Base-by-base conservation (phyloP, 2,329 filamentous ascomycete species). In the Grosmannia serpens region DNA sequence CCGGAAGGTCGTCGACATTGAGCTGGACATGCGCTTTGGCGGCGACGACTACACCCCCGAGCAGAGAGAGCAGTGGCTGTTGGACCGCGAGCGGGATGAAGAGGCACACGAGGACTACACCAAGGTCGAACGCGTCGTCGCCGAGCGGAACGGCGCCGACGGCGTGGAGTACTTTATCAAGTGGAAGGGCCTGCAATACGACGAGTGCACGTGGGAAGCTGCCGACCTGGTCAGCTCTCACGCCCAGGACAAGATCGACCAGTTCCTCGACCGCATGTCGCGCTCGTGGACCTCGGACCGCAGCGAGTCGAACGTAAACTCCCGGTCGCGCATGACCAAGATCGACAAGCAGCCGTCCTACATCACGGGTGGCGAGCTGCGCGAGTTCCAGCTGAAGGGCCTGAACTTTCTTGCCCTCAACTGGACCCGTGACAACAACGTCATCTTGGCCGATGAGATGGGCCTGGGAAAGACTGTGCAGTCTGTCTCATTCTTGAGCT, bases 401-500 rank as follows among this genome's bases (percentile, higher is more conserved):
- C 77, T 99, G 61, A 97, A 97, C 74, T 99, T 96, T 72, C 77
- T 99, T 62, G 89, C 89, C 52, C 90, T 95, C 73, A 96, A 97
- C 72, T 99, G 95, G 95, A 89, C 88, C 57, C 86, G 88, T 67
- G 86, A 85, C 58, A 94, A 94, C 71, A 99, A 97, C 66, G 94
- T 97, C 68, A 96, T 99, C 66, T 81, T 99, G 57, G 94, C 94
- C 54, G 94, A 99, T 69, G 94, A 99, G 73, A 99, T 99, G 94
- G 94, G 94, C 66, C 80, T 99, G 17, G 94, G 94, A 31, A 99
- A 99, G 75, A 99, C 94, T 0, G 94, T 99, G 0, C 94, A 99
- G 73, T 96, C 92, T 0, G 91, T 99, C 31, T 86, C 92, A 0
- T 97, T 97, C 70, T 87, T 99, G 71, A 96, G 92, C 70, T 99